These are phyloP conservation scores for Salix exigua DNA, from an alignment of 345 rosid genomes.

Conservation along the genomic window DNA sequence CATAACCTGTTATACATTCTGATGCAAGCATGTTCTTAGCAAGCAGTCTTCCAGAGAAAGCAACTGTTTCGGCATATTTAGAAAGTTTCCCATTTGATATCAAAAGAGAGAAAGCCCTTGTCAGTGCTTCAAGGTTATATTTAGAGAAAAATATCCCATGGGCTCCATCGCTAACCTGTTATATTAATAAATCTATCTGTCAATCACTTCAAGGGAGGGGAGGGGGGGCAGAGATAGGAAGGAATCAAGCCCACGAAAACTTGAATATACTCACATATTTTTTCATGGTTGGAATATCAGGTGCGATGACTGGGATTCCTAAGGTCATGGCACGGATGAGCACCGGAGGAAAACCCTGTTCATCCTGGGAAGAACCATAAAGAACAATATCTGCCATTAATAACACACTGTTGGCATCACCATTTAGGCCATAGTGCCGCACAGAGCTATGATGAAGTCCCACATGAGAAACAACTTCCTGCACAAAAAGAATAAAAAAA, in stretches of 20 bases:
- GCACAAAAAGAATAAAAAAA: conserved; percentile 9
- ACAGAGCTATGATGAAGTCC: conserved; percentile 69
- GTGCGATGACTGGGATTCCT: conserved; percentile 66
- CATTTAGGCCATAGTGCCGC: conserved; percentile 67
- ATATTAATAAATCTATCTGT: conserved; percentile 7
- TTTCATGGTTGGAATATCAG: conserved; percentile 71
- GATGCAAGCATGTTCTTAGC: conserved; percentile 77
- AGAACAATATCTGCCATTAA: conserved; percentile 83
- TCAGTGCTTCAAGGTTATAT: conserved; percentile 62
- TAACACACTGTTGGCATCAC: conserved; percentile 63
- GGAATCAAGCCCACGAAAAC: conserved; percentile 8
- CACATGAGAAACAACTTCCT: conserved; percentile 77
- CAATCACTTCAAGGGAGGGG: not conserved
- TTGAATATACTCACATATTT: conserved; percentile 55
- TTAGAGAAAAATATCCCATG: conserved; percentile 64
- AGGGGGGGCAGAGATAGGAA: not conserved
- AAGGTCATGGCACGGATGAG: conserved; percentile 88
- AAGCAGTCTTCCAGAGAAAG: conserved; percentile 70
- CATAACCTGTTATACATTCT: conserved; percentile 73
- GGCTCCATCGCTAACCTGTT: conserved; percentile 66
- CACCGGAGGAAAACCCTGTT: conserved; percentile 80
- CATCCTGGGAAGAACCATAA: conserved; percentile 91
- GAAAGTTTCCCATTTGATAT: conserved; percentile 76
- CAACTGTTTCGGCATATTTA: conserved; percentile 60
- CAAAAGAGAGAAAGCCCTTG: conserved; percentile 65